Percentiles rank a stretch among this genome's conserved stretches.
phyloP scores from a whole-genome alignment of 129 eudicot species.

The Cynara cardunculus region DNA sequence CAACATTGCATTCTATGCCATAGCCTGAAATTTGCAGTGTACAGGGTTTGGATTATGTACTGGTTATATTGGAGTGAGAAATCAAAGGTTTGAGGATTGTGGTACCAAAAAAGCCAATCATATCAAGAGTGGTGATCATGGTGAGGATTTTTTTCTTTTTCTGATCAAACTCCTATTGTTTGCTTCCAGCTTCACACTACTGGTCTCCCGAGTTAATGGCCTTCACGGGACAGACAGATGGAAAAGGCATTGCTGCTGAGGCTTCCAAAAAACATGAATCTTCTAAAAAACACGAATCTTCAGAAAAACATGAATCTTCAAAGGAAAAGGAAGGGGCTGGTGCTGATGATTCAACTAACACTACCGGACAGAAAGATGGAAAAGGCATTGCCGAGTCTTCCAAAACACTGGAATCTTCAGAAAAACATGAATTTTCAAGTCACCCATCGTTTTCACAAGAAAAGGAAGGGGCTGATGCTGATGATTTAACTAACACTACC shows the following conservation, averaged over 20 bases:
- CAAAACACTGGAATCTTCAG: constrained; percentile 20
- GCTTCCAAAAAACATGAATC: constrained; percentile 28
- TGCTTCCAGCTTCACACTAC: constrained; percentile 44
- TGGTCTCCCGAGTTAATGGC: constrained; percentile 54
- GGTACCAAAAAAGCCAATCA: constrained; percentile 1
- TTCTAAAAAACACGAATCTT: constrained; percentile 24
- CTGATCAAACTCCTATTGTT: neutral
- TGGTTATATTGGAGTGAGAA: neutral
- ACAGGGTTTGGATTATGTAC: neutral
- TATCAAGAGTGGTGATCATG: neutral
- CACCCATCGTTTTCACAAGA: constrained; percentile 29
- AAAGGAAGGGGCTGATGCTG: constrained; percentile 31
- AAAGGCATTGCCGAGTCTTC: constrained; percentile 21
- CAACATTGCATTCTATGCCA: neutral
- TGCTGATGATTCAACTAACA: constrained; percentile 21
- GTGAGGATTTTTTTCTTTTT: neutral
- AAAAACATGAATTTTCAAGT: constrained; percentile 31
- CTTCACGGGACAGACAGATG: constrained; percentile 51
- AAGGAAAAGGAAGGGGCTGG: constrained; percentile 32
- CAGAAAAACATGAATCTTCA: constrained; percentile 14
- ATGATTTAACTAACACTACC: constrained; percentile 19
- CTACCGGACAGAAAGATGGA: constrained; percentile 5
- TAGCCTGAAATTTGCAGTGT: neutral
- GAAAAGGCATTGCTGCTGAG: constrained; percentile 29
- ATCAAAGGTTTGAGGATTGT: neutral